Evolutionary conservation across 1,139 yeast species (phyloP), one percentile per base, ranked within the genome.

Genomic region (Hansenula sp.): DNA sequence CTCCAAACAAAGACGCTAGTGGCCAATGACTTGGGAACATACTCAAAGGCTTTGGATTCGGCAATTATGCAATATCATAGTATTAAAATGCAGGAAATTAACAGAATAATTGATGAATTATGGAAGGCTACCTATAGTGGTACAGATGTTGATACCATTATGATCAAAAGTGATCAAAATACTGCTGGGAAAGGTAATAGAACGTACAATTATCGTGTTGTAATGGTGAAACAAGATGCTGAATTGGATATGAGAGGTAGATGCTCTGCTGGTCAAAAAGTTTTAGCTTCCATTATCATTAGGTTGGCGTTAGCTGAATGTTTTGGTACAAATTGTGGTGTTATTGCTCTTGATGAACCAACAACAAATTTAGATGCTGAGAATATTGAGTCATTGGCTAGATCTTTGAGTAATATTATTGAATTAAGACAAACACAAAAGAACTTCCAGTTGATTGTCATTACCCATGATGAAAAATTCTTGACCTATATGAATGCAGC

Each of bases 241-340:
- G 98, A 92, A 60, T 68, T 94, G 36, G 99, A 94, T 57, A 94
- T 94, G 99, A 75, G 98, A 49, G 99, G 98, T 1, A 69, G 98
- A 43, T 94, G 99, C 61, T 88, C 97, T 3, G 98, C 98, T 0
- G 99, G 99, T 1, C 99, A 94, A 61, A 88, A 89, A 58, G 97
- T 94, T 2, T 67, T 94, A 41, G 96, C 98, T 0, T 83, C 95
- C 42, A 89, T 94, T 40, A 80, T 94, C 29, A 90, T 94, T 40
- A 72, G 99, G 41, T 68, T 94, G 44, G 97, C 97, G 0, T 67
- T 94, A 38, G 95, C 97, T 0, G 98, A 94, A 61, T 88, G 97
- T 57, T 92, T 94, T 67, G 98, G 98, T 9, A 75, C 81, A 1
- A 88, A 85, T 57, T 92, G 97, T 66, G 98, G 98, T 39, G 83